Conservation (phyloP, 495 filamentous ascomycete genomes). For the Aspergillus conjunctus region DNA sequence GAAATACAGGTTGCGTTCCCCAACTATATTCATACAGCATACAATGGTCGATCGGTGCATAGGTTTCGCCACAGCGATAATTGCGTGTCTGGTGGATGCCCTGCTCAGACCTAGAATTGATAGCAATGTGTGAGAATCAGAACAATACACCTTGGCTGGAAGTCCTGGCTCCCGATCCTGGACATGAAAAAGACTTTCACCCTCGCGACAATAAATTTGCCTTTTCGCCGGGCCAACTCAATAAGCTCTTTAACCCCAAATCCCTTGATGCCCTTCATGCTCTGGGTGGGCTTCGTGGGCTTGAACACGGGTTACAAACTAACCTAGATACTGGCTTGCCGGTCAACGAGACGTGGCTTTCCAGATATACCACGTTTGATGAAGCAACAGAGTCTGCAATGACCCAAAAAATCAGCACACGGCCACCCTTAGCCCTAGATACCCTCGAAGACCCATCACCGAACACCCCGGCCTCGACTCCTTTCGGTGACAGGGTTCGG, state of each 20-base stretch:
- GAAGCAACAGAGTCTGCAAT: constrained; percentile 40
- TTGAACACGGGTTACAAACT: constrained; percentile 67
- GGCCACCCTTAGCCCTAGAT: constrained; percentile 26
- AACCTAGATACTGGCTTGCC: constrained; percentile 66
- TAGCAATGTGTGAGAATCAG: background rate
- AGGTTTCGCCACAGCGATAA: background rate
- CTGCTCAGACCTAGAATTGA: no score
- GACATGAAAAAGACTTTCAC: constrained; percentile 62
- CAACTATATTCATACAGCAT: background rate
- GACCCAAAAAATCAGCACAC: constrained; percentile 26
- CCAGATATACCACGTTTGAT: constrained; percentile 61
- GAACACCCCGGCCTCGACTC: background rate
- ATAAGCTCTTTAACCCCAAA: constrained; percentile 76
- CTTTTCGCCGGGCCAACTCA: constrained; percentile 68
- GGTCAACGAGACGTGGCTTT: constrained; percentile 61
- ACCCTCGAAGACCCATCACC: constrained; percentile 16
- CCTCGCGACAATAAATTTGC: constrained; percentile 70
- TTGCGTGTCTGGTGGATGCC: background rate
- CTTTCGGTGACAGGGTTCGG: constrained; percentile 66
- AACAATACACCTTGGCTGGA: constrained; percentile 29
- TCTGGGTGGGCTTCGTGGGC: constrained; percentile 64
- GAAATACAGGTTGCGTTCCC: background rate
- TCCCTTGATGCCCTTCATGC: constrained; percentile 67
- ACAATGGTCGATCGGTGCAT: background rate
- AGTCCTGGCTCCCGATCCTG: constrained; percentile 66